These are phyloP conservation scores for Zygoascus biomembranicola DNA, from an alignment of 805 yeast species.

Conservation along the genomic window DNA sequence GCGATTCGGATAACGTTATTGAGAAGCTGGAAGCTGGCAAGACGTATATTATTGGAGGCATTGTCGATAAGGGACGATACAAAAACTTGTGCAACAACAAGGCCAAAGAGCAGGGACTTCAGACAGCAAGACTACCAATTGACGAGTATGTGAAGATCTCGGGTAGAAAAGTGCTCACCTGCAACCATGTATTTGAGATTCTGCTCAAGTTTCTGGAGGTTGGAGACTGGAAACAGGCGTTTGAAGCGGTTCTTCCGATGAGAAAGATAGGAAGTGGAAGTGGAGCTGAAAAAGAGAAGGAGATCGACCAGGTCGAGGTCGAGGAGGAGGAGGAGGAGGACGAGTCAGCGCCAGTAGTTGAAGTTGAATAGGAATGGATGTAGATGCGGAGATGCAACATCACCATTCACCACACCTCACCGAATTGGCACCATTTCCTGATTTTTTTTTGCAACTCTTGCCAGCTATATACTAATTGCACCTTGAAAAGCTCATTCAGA, in stretches of 20 bases:
- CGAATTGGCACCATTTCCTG: too few species aligned
- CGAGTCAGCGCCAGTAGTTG: background rate
- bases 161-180: slow-evolving; percentile 85
- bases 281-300: slow-evolving; percentile 11
- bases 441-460: too few species aligned
- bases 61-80: slow-evolving; percentile 90
- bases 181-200: slow-evolving; percentile 90
- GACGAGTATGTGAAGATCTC: slow-evolving; percentile 73
- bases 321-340: background rate
- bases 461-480: too few species aligned
- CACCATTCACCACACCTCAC: too few species aligned
- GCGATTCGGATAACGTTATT: slow-evolving; percentile 72
- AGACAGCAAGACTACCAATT: slow-evolving; percentile 76
- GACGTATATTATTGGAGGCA: slow-evolving; percentile 89
- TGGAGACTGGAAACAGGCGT: slow-evolving; percentile 77
- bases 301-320: slow-evolving; percentile 5
- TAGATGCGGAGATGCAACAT: background rate
- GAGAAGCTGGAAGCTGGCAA: slow-evolving; percentile 55
- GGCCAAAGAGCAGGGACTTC: slow-evolving; percentile 63
- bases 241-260: slow-evolving; percentile 78
- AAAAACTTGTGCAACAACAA: slow-evolving; percentile 72
- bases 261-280: slow-evolving; percentile 43
- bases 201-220: slow-evolving; percentile 72
- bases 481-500: too few species aligned
- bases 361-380: background rate